Conservation (phyloP, 177 flowering plant species). For the Vitis hybrid region DNA sequence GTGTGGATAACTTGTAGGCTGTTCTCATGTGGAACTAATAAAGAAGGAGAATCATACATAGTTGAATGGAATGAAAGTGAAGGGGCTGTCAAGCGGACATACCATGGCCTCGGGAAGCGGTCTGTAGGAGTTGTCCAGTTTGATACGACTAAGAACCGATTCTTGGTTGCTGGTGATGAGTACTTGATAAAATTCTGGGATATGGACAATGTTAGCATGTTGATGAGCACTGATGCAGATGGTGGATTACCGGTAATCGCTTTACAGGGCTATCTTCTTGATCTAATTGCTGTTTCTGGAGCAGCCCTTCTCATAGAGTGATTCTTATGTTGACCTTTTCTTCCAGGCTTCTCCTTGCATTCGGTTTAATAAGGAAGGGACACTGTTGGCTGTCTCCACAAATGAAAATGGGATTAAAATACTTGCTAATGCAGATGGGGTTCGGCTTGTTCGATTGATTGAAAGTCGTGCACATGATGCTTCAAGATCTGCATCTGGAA, state of each 20-base stretch:
- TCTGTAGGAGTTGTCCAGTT: slow-evolving; percentile 49
- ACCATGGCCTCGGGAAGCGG: slow-evolving; percentile 40
- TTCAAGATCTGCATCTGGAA: slow-evolving; percentile 31
- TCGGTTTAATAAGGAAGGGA: slow-evolving; percentile 50
- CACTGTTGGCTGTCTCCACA: slow-evolving; percentile 52
- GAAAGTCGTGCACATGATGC: slow-evolving; percentile 38
- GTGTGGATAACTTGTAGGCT: slow-evolving; percentile 26
- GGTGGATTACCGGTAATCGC: slow-evolving; percentile 46
- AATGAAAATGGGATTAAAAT: slow-evolving; percentile 51
- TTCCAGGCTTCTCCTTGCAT: slow-evolving; percentile 53
- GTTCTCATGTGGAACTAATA: slow-evolving; percentile 56
- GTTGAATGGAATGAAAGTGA: slow-evolving; percentile 67
- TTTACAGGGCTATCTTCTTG: not conserved
- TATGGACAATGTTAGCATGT: slow-evolving; percentile 39
- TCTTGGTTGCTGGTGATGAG: slow-evolving; percentile 55
- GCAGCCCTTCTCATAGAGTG: not conserved
- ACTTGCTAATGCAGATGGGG: slow-evolving; percentile 47
- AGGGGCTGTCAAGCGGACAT: slow-evolving; percentile 41
- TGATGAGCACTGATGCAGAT: slow-evolving; percentile 41
- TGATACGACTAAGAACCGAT: slow-evolving; percentile 43
- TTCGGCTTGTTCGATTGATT: slow-evolving; percentile 30
- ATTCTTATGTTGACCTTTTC: not conserved
- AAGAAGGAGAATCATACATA: slow-evolving; percentile 47
- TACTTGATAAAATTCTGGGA: slow-evolving; percentile 51
- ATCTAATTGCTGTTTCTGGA: slow-evolving; percentile 1